These are phyloP conservation scores for Yamadazyma oceani DNA, from an alignment of 1,139 yeast genomes.

Conservation along the genomic window DNA sequence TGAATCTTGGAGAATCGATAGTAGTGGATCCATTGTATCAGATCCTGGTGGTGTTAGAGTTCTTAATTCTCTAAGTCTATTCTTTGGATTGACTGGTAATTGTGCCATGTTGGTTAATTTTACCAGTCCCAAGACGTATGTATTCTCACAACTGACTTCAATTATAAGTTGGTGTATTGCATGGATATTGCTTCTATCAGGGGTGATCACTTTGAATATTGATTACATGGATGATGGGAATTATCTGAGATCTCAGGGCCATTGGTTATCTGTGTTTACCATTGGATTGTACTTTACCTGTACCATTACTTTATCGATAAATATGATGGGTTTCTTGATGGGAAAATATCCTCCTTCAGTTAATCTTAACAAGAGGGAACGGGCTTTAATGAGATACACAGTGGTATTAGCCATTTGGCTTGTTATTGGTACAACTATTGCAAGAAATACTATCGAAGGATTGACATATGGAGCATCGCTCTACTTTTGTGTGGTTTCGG, in stretches of 20 bases:
- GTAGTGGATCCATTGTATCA: conserved; percentile 22
- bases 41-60: conserved; percentile 46
- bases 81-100: conserved; percentile 66
- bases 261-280: conserved; percentile 74
- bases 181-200: conserved; percentile 47
- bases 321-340: conserved; percentile 58
- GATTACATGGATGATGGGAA: conserved; percentile 14
- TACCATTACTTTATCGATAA: conserved; percentile 50
- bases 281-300: conserved; percentile 59
- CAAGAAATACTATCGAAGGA: conserved; percentile 31
- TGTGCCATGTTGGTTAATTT: conserved; percentile 66
- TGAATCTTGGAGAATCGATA: conserved; percentile 59
- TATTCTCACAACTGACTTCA: conserved; percentile 58
- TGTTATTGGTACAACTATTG: conserved; percentile 60
- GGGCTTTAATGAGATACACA: conserved; percentile 71
- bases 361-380: conserved; percentile 64
- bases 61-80: conserved; percentile 61
- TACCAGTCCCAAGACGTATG: conserved; percentile 55
- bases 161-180: conserved; percentile 66
- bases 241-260: conserved; percentile 57
- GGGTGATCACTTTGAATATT: conserved; percentile 37
- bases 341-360: conserved; percentile 67
- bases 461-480: conserved; percentile 60
- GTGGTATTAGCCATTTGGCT: conserved; percentile 68
- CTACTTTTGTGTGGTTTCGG: conserved; percentile 69